These are phyloP conservation scores for Kwoniella shandongensis DNA, from an alignment of 768 basidiomycete genomes.

Conservation along the genomic window DNA sequence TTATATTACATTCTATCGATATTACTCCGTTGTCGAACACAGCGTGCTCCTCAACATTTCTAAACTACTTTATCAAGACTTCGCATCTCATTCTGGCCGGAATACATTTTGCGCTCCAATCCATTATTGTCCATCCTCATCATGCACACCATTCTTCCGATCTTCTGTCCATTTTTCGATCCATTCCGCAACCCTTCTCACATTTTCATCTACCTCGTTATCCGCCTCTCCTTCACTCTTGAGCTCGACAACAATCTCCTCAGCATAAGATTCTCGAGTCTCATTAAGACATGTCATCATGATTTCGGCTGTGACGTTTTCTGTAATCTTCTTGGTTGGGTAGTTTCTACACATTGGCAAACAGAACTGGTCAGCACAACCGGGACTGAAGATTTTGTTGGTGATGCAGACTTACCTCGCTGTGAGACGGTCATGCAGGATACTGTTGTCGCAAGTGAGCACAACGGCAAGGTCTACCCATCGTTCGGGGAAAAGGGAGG, in stretches of 20 bases:
- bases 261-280: slow-evolving; percentile 77
- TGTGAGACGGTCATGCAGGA: slow-evolving; percentile 86
- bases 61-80: not conserved
- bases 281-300: slow-evolving; percentile 90
- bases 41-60: not conserved
- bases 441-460: slow-evolving; percentile 79
- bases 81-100: too few relatives aligned
- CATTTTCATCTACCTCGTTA: slow-evolving; percentile 79
- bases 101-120: too few relatives aligned
- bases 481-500: slow-evolving; percentile 76
- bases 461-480: slow-evolving; percentile 97
- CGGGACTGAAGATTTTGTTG: too few relatives aligned
- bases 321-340: slow-evolving; percentile 87
- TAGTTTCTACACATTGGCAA: slow-evolving; percentile 65
- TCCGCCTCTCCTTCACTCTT: slow-evolving; percentile 62
- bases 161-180: slow-evolving; percentile 66
- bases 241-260: slow-evolving; percentile 84
- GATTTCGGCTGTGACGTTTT: slow-evolving; percentile 98
- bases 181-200: slow-evolving; percentile 86
- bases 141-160: slow-evolving; percentile 38
- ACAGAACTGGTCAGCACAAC: too few relatives aligned
- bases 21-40: not conserved
- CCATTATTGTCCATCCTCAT: too few relatives aligned
- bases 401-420: slow-evolving; percentile 63
- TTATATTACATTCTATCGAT: not conserved